Evolutionary conservation across 2,329 filamentous ascomycete species (phyloP), one percentile per base, ranked within the genome.

Genomic region (Fusarium mangiferae): DNA sequence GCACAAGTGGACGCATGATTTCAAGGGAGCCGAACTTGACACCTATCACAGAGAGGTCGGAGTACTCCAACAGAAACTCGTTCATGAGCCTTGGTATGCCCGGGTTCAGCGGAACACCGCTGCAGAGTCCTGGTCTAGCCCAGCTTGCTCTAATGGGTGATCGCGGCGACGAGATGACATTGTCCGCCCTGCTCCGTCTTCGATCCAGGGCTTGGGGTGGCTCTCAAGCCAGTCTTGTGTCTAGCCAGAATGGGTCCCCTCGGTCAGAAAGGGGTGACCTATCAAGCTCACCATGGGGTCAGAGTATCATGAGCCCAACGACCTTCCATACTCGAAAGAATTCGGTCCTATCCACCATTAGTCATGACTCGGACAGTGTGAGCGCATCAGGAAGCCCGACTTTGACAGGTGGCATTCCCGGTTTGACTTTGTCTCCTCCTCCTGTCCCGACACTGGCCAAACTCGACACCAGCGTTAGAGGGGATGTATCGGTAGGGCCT

Each of bases 21-120:
- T 93, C 93, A 26, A 90, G 93, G 45, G 96, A 98, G 80, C 96
- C 96, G 3, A 98, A 96, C 77, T 85, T 99, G 54, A 98, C 96
- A 3, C 96, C 96, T 11, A 98, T 99, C 77, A 98, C 96, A 0
- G 96, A 98, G 81, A 90, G 95, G 18, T 97, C 94, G 67, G 96
- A 99, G 82, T 98, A 97, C 85, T 98, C 94, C 46, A 98, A 97
- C 67, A 91, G 96, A 49, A 98, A 98, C 80, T 97, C 94, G 2
- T 90, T 97, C 66, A 93, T 97, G 85, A 94, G 92, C 66, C 85
- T 96, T 70, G 84, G 82, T 35, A 82, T 84, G 67, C 80, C 82
- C 17, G 76, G 80, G 7, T 78, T 82, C 36, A 78, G 79, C 18
- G 89, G 86, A 65, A 80, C 84, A 45, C 82, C 83, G 2, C 78